Percentiles rank a stretch among this genome's conserved stretches.
Evolutionary conservation across 192 early-diverging fungal genomes (phyloP).

Genomic region (Mortierella hygrophila): DNA sequence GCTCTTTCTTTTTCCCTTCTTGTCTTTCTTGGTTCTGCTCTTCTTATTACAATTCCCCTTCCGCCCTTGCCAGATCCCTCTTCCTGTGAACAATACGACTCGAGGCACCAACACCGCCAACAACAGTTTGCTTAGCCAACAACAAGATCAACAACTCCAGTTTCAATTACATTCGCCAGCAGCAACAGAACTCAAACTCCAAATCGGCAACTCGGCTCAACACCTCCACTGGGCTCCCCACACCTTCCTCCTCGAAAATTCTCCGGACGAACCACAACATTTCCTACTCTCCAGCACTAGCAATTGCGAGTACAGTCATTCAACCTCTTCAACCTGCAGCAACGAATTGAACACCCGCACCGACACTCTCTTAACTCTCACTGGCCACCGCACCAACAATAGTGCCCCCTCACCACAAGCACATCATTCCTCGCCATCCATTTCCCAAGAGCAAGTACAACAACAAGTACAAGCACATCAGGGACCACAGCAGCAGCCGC

Average conservation of each 20-base stretch:
- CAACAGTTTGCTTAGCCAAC: conserved; percentile 1
- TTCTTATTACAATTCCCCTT: too few relatives aligned
- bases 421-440: too few relatives aligned
- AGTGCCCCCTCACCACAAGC: too few relatives aligned
- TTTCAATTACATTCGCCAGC: background rate
- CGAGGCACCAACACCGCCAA: background rate
- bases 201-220: background rate
- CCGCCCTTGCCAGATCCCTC: background rate
- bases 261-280: background rate
- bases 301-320: background rate
- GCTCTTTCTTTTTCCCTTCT: conserved; percentile 9
- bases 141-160: background rate
- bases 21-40: background rate
- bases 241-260: background rate
- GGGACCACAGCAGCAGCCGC: background rate
- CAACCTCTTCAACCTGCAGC: too few relatives aligned
- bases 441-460: background rate
- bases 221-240: background rate
- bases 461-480: background rate
- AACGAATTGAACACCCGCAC: too few relatives aligned
- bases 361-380: too few relatives aligned
- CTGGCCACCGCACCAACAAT: too few relatives aligned
- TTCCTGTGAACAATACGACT: too few relatives aligned
- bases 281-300: background rate
- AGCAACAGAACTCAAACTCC: background rate